Evolutionary conservation across 768 basidiomycete species (phyloP).

Genomic region (Termitomyces sp.): DNA sequence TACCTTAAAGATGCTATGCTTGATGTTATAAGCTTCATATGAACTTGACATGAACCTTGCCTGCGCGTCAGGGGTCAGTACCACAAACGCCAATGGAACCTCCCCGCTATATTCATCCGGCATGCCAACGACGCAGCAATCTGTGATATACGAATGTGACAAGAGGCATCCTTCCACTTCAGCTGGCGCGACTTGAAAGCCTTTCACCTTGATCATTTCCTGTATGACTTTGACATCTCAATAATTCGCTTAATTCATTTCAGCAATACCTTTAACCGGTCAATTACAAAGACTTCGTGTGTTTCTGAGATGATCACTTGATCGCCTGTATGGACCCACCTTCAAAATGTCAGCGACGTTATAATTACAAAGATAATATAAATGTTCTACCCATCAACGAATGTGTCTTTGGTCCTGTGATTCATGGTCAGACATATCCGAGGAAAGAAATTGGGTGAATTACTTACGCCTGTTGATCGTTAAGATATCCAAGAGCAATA

Average conservation of each 20-base stretch:
- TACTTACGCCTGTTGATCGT: conserved; percentile 48
- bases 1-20: conserved; percentile 39
- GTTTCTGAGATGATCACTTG: conserved; percentile 46
- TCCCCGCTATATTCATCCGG: conserved; percentile 61
- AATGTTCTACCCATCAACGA: conserved; percentile 45
- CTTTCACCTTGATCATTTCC: conserved; percentile 66
- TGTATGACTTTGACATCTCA: conserved; percentile 14
- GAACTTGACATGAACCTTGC: conserved; percentile 23
- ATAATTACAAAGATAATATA: background rate
- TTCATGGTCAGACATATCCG: background rate
- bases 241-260: background rate
- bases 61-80: conserved; percentile 36
- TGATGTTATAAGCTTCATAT: conserved; percentile 25
- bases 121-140: conserved; percentile 58
- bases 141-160: conserved; percentile 48
- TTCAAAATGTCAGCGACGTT: conserved; percentile 13
- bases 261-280: conserved; percentile 51
- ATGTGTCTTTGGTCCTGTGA: conserved; percentile 52
- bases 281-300: conserved; percentile 50
- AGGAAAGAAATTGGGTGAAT: conserved; percentile 8
- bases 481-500: conserved; percentile 36
- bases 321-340: conserved; percentile 65
- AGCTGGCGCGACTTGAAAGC: conserved; percentile 50
- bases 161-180: conserved; percentile 52
- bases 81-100: conserved; percentile 59